Base-by-base conservation (phyloP, 495 filamentous ascomycete species). In the Parachaetomium inaequale region DNA sequence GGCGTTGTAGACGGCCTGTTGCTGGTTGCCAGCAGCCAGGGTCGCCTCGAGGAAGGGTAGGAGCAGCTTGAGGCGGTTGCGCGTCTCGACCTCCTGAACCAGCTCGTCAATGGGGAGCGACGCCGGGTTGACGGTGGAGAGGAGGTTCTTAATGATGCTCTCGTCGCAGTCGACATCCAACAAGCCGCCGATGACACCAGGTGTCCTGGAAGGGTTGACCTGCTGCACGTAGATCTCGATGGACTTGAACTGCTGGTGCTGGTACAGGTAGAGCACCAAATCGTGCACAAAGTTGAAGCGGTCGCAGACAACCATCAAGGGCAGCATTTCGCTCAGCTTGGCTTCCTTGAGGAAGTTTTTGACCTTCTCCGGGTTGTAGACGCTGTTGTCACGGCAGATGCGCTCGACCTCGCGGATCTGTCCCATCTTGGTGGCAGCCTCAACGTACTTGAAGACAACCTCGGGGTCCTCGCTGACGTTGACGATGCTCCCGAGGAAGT, bases 291-390 rank as follows among this genome's bases (percentile, higher is more conserved):
- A 93, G 79, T 97, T 96, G 83, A 95, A 96, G 19, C 93, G 91
- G 68, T 99, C 95, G 76, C 95, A 98, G 63, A 99, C 95, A 70
- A 98, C 96, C 78, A 99, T 98, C 59, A 99, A 80, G 17, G 95
- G 95, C 47, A 98, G 82, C 77, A 96, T 92, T 75, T 98, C 94
- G 7, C 86, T 88, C 59, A 99, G 82, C 65, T 86, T 87, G 42
- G 94, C 93, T 74, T 99, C 95, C 79, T 98, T 99, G 56, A 99
- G 81, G 85, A 98, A 99, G 81, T 99, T 99, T 81, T 97, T 97
- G 52, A 98, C 93, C 80, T 96, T 94, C 75, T 96, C 93, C 0
- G 93, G 85, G 75, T 98, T 96, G 81, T 93, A 97, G 72, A 85
- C 86, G 66, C 79, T 92, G 82, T 89, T 96, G 72, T 99, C 94